Evolutionary conservation across 805 yeast species (phyloP).

Genomic region (Metschnikowia proteae): DNA sequence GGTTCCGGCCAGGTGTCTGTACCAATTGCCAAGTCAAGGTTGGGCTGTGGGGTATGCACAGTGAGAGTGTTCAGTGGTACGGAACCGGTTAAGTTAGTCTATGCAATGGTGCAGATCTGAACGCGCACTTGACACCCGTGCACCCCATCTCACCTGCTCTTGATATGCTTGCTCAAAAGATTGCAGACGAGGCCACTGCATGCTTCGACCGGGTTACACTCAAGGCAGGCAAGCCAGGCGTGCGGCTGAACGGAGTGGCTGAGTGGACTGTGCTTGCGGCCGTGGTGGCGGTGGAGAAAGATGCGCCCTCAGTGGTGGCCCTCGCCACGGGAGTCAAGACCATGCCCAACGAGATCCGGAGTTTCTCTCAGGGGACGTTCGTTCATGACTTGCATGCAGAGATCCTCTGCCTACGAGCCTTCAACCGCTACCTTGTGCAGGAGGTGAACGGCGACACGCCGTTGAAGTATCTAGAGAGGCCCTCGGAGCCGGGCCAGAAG

Average conservation of each 20-base stretch:
- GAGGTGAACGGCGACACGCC: constrained; percentile 28
- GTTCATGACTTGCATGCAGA: constrained; percentile 94
- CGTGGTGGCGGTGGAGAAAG: constrained; percentile 44
- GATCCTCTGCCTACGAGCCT: constrained; percentile 63
- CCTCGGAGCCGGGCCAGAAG: background rate
- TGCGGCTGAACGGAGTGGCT: constrained; percentile 56
- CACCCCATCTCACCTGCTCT: background rate
- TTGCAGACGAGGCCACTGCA: constrained; percentile 25
- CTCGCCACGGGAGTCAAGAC: constrained; percentile 84
- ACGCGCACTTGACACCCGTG: constrained; percentile 3
- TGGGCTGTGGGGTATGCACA: too few species aligned
- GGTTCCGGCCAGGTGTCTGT: too few species aligned
- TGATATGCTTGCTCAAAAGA: constrained; percentile 10
- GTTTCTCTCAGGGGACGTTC: constrained; percentile 51
- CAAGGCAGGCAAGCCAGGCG: constrained; percentile 54
- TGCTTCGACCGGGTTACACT: constrained; percentile 28
- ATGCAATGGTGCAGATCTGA: background rate
- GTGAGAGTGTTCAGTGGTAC: background rate
- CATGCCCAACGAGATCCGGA: constrained; percentile 50
- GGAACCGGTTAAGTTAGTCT: background rate
- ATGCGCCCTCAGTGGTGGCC: constrained; percentile 36
- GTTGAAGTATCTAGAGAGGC: constrained; percentile 13
- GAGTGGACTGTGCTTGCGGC: constrained; percentile 90
- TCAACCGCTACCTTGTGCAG: constrained; percentile 57
- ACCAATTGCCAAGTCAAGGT: too few species aligned